Base-by-base conservation (phyloP, 306 rosid species). In the Alnus rubra region DNA sequence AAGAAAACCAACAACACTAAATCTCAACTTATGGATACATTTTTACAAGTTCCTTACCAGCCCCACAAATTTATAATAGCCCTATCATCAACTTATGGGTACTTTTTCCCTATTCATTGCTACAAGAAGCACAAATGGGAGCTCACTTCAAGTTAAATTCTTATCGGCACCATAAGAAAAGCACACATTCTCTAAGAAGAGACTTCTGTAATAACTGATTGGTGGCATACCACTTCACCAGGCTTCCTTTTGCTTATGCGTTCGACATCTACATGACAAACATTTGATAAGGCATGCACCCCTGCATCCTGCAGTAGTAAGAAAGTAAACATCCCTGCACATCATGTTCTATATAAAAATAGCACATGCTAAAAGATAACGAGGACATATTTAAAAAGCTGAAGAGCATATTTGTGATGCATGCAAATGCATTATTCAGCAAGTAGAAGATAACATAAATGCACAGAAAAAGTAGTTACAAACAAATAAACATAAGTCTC, bases 231-330 rank as follows among this genome's bases (percentile, higher is more conserved):
- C 98, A 91, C 93, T 90, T 90, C 93, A 71, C 90, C 96, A 3
- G 99, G 99, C 91, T 75, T 92, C 87, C 98, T 86, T 91, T 93
- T 93, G 87, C 99, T 95, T 69, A 81, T 88, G 49, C 98, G 96
- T 82, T 95, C 88, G 33, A 95, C 87, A 83, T 95, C 94, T 16
- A 91, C 97, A 81, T 95, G 99, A 82, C 91, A 93, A 77, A 91
- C 94, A 83, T 95, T 95, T 28, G 97, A 95, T 71, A 95, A 82
- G 77, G 99, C 99, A 79, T 95, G 99, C 18, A 95, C 99, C 82
- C 99, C 98, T 74, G 98, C 96, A 87, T 95, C 99, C 99, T 95
- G 78, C 73, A 86, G 44, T 65, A 47, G 28, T n/a, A 77, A 33
- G 62, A 28, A 23, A n/a, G n/a, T n/a, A 16, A 64, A 60, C 3